Evolutionary conservation across 805 yeast species (phyloP), one percentile per base, ranked within the genome.

Genomic region (Pichia heedii): DNA sequence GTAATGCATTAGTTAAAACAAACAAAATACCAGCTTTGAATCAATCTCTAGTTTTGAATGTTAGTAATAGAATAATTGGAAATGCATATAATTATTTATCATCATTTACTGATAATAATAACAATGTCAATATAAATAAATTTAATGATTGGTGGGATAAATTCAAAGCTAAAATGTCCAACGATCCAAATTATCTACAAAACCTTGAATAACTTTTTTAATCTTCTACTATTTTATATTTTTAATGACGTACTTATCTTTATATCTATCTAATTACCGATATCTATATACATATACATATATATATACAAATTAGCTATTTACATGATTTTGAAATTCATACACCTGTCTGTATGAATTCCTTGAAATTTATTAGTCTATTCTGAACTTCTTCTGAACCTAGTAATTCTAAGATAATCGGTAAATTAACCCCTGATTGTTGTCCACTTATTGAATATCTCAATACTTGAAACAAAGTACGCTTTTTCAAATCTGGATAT

Each of bases 121-220:
- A 95, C 3, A 85, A 79, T 52, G 96, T 90, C 3, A 83, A 89
- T 3, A 84, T 90, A 57, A 84, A 81, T 55, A 83, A 79, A 36
- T 90, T 90, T 55, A 94, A 90, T 58, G 81, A 75, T 34, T 90
- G 98, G 98, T 86, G 98, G 98, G 80, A 74, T 50, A 89, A 87
- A 62, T 90, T 93, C 65, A 84, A 76, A 60, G 63, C 74, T 7
- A 81, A 83, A 56, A 54, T 93, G 46, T 71, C 76, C 11, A 84
- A 82, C 48, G 94, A 90, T 57, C 97, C 96, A 2, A 77, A 75
- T 42, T 89, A 87, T 58, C 62, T 90, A 40, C 85, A 86, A 48
- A 70, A 41, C 24, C 18, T 51, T 21, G 52, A 46, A 19, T 43
- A 35, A 21, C 5, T 15, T 35, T 13, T 5, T 21, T 11, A 9